These are phyloP conservation scores for Hippophae rhamnoides DNA, from an alignment of 306 rosid species.

Conservation along the genomic window DNA sequence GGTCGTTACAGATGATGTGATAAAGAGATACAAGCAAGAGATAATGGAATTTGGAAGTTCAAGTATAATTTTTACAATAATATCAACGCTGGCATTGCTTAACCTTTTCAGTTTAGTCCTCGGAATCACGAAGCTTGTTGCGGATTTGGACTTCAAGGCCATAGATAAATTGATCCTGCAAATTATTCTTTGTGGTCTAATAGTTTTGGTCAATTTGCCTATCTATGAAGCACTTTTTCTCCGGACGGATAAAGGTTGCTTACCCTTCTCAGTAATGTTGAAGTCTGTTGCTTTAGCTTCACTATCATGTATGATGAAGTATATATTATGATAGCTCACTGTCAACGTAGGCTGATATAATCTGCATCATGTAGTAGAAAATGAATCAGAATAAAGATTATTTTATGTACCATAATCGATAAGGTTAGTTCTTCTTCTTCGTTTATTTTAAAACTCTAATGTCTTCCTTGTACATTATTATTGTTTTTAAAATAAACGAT, in stretches of 20 bases:
- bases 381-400: background rate
- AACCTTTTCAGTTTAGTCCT: constrained; percentile 32
- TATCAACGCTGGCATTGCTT: constrained; percentile 47
- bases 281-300: constrained; percentile 37
- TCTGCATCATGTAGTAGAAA: background rate
- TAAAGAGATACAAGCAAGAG: constrained; percentile 40
- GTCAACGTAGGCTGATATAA: no score
- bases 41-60: constrained; percentile 59
- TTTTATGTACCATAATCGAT: no score
- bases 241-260: constrained; percentile 39
- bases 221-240: constrained; percentile 50
- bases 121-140: constrained; percentile 27
- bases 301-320: constrained; percentile 20
- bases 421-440: no score
- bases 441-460: no score
- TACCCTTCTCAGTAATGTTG: constrained; percentile 35
- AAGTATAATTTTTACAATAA: constrained; percentile 22
- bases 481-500: no score
- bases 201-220: constrained; percentile 29
- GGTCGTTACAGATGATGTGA: constrained; percentile 35
- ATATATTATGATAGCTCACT: constrained; percentile 1
- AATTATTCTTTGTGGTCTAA: constrained; percentile 24
- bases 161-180: constrained; percentile 20
- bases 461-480: no score
- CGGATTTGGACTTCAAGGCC: constrained; percentile 14